A percentile compares a stretch with the other conserved stretches of the same genome.
These are phyloP conservation scores for Thuja plicata DNA, from an alignment of 83 land plant genomes.

Conservation along the genomic window DNA sequence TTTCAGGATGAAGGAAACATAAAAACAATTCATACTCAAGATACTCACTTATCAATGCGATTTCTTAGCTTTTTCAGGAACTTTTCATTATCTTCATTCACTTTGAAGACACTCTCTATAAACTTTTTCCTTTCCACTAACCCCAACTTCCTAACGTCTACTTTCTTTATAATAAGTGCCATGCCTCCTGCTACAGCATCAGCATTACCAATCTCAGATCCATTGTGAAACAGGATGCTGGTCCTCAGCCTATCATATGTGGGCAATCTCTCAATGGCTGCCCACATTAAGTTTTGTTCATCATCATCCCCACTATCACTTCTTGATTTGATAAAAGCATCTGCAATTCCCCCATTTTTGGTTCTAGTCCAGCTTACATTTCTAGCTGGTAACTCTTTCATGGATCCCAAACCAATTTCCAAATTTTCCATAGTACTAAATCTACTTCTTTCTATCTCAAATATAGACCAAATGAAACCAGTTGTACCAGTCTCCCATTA, in stretches of 20 bases:
- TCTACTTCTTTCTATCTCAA: not conserved
- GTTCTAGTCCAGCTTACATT: not conserved
- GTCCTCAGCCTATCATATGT: slow-evolving; percentile 9
- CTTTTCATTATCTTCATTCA: slow-evolving; percentile 78
- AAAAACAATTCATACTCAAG: not conserved
- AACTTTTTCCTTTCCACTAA: slow-evolving; percentile 42
- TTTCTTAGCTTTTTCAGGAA: slow-evolving; percentile 48
- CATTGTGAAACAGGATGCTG: not conserved
- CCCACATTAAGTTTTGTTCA: not conserved
- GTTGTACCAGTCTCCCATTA: too few relatives aligned
- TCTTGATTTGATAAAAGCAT: not conserved
- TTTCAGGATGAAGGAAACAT: too few relatives aligned
- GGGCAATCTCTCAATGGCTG: slow-evolving; percentile 7
- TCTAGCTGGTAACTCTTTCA: not conserved
- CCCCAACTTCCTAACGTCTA: slow-evolving; percentile 63
- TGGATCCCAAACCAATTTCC: not conserved
- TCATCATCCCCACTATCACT: not conserved
- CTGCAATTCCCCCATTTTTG: not conserved
- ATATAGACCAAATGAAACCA: not conserved
- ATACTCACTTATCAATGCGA: slow-evolving; percentile 45
- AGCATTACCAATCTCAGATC: not conserved
- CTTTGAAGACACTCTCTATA: slow-evolving; percentile 48
- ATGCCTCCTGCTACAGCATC: not conserved
- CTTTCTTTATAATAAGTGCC: slow-evolving; percentile 34
- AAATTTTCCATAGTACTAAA: not conserved